These are phyloP conservation scores for Terfezia claveryi DNA, from an alignment of 495 filamentous ascomycete genomes.

Conservation along the genomic window DNA sequence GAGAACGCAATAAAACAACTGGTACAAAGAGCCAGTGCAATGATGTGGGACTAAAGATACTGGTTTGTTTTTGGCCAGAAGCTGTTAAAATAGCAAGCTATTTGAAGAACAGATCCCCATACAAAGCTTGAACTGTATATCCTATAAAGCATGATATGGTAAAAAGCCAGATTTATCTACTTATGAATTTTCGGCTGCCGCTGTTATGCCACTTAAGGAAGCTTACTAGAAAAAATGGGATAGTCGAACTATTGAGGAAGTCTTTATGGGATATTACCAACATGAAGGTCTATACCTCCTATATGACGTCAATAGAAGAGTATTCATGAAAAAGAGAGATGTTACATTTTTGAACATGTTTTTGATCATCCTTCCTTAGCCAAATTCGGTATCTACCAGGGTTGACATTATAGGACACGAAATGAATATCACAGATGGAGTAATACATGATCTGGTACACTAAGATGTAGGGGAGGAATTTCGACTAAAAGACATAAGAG, in stretches of 20 bases:
- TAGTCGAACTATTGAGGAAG: neutral
- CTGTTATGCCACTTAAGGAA: neutral
- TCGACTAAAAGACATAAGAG: too few relatives aligned
- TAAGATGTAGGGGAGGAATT: too few relatives aligned
- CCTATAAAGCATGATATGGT: constrained; percentile 5
- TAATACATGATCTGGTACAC: too few relatives aligned
- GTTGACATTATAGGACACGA: neutral
- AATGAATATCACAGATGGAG: neutral
- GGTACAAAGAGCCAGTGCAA: neutral
- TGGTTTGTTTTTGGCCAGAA: constrained; percentile 1
- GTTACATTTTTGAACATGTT: neutral
- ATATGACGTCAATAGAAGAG: neutral
- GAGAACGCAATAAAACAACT: neutral
- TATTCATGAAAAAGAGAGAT: neutral
- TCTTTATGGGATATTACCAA: neutral
- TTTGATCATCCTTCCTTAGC: neutral
- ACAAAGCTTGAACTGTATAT: neutral
- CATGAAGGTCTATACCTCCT: neutral
- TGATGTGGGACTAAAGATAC: neutral
- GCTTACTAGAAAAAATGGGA: neutral
- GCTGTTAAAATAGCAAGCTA: neutral
- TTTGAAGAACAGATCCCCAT: neutral
- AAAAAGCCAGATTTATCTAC: constrained; percentile 4
- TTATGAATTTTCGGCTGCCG: constrained; percentile 2
- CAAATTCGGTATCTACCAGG: neutral